Base-by-base conservation (phyloP, 129 eudicot genomes). In the Arctium minus region DNA sequence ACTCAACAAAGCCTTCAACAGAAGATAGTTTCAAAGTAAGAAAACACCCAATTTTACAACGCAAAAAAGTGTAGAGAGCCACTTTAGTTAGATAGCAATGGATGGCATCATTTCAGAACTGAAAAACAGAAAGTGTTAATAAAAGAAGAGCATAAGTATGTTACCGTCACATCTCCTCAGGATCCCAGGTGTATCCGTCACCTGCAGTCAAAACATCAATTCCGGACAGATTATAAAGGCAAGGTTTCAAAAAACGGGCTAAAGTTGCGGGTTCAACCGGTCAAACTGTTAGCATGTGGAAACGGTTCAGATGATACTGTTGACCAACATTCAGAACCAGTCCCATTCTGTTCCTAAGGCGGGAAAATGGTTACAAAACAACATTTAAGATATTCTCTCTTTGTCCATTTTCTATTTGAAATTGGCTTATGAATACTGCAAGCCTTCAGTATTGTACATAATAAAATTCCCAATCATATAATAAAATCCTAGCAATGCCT, bases 131-230 rank as follows among this genome's bases (percentile, higher is more conserved):
- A 31, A 40, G 18, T n/a, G n/a, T 30, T 69, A 31, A 18, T 40
- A 42, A 69, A 18, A 42, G 12, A 36, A 48, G 50, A 76, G 79
- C 74, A 82, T 62, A 76, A 84, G 79, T 69, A 33, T 82, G 60
- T 86, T 92, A 92, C 98, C 98, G n/a, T 94, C 98, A 88, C 81
- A 82, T 84, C 98, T 88, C 78, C 94, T 76, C 77, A 94, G 83
- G 53, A 94, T 87, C 73, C 98, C 98, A 71, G 98, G 98, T 68
- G 98, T 94, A 83, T 94, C 98, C 13, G 98, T 94, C 80, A 94
- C 98, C 98, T 94, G 91, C 73, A 86, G 79, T 44, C 72, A 93
- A 36, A 53, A 22, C 32, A 64, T 64, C 70, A 64, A 64, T 22
- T 64, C 31, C 27, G 5, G 5, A 53, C 18, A 53, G 65, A 53